These are phyloP conservation scores for Arthrobotrys pseudoclavata DNA, from an alignment of 2,329 filamentous ascomycete genomes.

Conservation along the genomic window DNA sequence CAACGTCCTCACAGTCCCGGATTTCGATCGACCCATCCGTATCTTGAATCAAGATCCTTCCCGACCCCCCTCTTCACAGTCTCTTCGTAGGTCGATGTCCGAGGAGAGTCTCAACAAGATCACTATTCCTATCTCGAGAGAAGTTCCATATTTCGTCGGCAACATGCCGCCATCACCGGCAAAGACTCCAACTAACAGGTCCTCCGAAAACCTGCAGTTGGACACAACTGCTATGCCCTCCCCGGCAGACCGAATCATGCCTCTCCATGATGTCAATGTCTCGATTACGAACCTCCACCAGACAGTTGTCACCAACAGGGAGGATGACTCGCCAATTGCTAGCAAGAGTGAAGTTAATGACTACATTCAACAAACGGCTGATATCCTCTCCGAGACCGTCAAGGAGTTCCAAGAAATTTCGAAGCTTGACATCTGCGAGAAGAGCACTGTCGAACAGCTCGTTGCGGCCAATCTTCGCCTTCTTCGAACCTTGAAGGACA, in stretches of 20 bases:
- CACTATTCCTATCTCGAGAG: conserved; percentile 39
- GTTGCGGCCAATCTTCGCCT: conserved; percentile 55
- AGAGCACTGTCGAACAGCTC: conserved; percentile 39
- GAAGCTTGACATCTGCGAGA: conserved; percentile 21
- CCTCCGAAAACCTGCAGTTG: conserved; percentile 34
- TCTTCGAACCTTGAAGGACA: conserved; percentile 51
- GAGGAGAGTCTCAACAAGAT: conserved; percentile 55
- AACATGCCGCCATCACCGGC: conserved; percentile 57
- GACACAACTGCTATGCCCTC: not conserved
- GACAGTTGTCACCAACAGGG: conserved; percentile 9
- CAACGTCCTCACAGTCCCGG: conserved; percentile 43
- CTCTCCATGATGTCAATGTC: conserved; percentile 41
- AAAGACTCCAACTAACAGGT: conserved; percentile 47
- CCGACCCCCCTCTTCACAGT: conserved; percentile 51
- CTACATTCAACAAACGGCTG: conserved; percentile 55
- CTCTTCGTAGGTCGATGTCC: conserved; percentile 49
- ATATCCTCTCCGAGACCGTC: conserved; percentile 52
- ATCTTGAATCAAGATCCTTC: conserved; percentile 48
- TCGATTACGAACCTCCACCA: conserved; percentile 50
- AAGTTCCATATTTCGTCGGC: conserved; percentile 42
- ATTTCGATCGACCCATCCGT: conserved; percentile 47
- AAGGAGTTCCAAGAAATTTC: conserved; percentile 36
- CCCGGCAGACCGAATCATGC: conserved; percentile 34
- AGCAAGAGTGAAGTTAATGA: conserved; percentile 48
- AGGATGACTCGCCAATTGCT: conserved; percentile 38